Evolutionary conservation across 805 yeast genomes (phyloP), one percentile per base, ranked within the genome.

Genomic region (Barnettozyma sucrosica): DNA sequence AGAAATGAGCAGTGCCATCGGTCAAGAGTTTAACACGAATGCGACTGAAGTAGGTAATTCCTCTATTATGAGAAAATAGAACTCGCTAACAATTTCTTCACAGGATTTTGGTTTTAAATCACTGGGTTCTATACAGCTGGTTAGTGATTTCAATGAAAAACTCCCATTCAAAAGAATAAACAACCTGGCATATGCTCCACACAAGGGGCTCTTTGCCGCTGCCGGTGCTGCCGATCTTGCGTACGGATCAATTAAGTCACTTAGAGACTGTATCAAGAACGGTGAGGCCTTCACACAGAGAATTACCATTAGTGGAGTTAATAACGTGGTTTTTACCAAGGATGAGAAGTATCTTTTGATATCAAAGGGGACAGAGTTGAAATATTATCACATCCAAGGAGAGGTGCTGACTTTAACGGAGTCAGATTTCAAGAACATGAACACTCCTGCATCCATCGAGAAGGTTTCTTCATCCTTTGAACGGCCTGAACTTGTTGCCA

Each of bases 71-170:
- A 7, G 10, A 26, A 38, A 30, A 7, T 16, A 14, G 6, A 18
- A 28, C 21, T 11, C 34, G 52, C 55, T 57, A 50, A 51, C 55
- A n/a, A 2, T 23, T 2, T 1, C n/a, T 19, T 10, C 41, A n/a
- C 37, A 60, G 64, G 74, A 71, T 52, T 65, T 71, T 49, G 79
- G 79, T 6, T 75, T 74, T 63, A 72, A 66, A 50, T 55, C 64
- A 30, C 36, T 70, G 9, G 72, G 70, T 14, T 49, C 55, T 11
- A 54, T 53, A 11, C 58, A 69, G 30, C 54, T 74, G 18, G 71
- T 69, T n/a, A 50, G 65, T 5, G 58, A 51, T 11, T 67, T 60
- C 44, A 55, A 63, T 14, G 77, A 74, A 52, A 52, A 48, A 18
- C 47, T 61, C 44, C 74, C 67, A 16, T 72, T 51, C 61, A 66